Percentiles rank a stretch among this genome's conserved stretches.
These are phyloP conservation scores for Lepidium campestre DNA, from an alignment of 441 rosid genomes.

Conservation along the genomic window DNA sequence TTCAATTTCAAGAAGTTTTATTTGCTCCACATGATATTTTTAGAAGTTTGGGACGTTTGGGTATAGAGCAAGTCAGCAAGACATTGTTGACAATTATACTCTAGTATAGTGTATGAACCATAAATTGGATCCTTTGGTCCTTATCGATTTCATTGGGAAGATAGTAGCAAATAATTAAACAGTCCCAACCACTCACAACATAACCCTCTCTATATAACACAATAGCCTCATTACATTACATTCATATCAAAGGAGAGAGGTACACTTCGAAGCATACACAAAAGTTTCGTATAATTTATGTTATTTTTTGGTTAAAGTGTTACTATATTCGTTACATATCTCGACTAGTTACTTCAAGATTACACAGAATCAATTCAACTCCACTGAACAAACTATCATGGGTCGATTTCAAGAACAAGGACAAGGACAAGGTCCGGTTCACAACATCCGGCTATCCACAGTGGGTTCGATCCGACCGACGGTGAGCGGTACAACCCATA, in stretches of 20 bases:
- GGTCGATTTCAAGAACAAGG: constrained; percentile 13
- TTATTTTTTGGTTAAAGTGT: neutral
- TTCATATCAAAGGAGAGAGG: neutral
- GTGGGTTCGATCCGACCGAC: constrained; percentile 12
- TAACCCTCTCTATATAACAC: neutral
- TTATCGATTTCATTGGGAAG: neutral
- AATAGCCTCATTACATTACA: neutral
- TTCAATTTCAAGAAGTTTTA: too few relatives aligned
- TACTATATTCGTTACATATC: neutral
- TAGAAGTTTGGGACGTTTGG: too few relatives aligned
- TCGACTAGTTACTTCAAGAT: neutral
- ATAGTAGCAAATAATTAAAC: neutral
- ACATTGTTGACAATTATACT: too few relatives aligned
- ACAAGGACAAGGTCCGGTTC: constrained; percentile 12
- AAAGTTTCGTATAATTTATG: neutral
- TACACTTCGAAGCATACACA: neutral
- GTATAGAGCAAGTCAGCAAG: too few relatives aligned
- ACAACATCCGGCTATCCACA: constrained; percentile 15
- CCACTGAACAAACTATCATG: neutral
- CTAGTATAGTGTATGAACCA: neutral
- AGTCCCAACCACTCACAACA: neutral
- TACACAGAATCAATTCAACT: neutral
- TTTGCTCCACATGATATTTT: too few relatives aligned
- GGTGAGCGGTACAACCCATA: constrained; percentile 20
- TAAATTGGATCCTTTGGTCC: neutral